Conservation (phyloP, 768 basidiomycete species). For the Rhodotorula toruloides region DNA sequence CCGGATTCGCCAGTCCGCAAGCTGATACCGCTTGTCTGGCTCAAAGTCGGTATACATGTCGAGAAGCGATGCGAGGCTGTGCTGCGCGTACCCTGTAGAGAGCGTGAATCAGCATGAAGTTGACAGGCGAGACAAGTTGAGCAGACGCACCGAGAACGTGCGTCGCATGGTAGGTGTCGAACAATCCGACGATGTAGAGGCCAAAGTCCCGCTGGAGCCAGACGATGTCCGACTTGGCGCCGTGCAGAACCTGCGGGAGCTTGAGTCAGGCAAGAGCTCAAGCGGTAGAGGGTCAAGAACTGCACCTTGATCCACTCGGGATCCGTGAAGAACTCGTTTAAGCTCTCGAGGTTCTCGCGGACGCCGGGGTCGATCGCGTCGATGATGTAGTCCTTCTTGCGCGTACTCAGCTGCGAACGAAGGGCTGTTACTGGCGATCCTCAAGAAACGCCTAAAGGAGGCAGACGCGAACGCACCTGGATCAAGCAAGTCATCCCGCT, state of each 20-base stretch:
- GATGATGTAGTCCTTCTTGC: constrained; percentile 78
- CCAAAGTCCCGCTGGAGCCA: constrained; percentile 98
- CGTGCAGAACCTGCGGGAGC: constrained; percentile 76
- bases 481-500: constrained; percentile 85
- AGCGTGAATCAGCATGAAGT: too few species aligned
- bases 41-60: constrained; percentile 83
- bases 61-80: constrained; percentile 76
- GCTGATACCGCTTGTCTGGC: constrained; percentile 91
- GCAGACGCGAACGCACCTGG: constrained; percentile 59
- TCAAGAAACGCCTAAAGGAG: constrained; percentile 46
- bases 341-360: constrained; percentile 63
- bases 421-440: not conserved
- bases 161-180: constrained; percentile 94
- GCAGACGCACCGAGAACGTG: constrained; percentile 62
- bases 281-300: not conserved
- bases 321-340: constrained; percentile 75
- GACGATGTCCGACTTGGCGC: constrained; percentile 84
- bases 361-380: constrained; percentile 64
- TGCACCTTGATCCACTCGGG: constrained; percentile 74
- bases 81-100: constrained; percentile 66
- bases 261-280: too few species aligned
- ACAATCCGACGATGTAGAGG: constrained; percentile 87
- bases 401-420: constrained; percentile 52
- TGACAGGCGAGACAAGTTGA: too few species aligned
- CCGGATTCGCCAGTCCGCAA: constrained; percentile 96